A percentile compares a stretch with the other conserved stretches of the same genome.
Evolutionary conservation across 768 basidiomycete genomes (phyloP).

Genomic region (Termitomyces sp.): DNA sequence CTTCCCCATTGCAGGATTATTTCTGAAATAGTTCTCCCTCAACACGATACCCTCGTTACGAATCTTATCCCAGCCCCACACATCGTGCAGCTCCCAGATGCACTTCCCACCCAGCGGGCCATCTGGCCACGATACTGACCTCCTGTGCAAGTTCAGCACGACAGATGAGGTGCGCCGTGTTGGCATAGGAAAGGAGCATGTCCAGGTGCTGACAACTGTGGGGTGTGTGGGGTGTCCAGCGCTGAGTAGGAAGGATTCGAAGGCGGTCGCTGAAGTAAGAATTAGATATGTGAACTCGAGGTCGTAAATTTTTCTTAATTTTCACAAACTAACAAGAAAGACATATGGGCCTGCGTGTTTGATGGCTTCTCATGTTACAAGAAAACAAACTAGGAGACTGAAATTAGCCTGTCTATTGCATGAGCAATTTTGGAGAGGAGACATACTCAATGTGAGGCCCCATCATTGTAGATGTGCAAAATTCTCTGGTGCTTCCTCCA

Average conservation of each 20-base stretch:
- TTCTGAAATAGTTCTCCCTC: too few species aligned
- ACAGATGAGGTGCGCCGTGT: slow-evolving; percentile 69
- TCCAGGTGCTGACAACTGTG: slow-evolving; percentile 74
- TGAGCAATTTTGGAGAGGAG: background rate
- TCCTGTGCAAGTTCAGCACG: too few species aligned
- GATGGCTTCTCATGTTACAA: slow-evolving; percentile 95
- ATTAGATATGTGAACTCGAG: slow-evolving; percentile 38
- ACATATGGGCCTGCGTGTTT: slow-evolving; percentile 92
- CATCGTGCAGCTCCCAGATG: too few species aligned
- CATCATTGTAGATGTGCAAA: slow-evolving; percentile 71
- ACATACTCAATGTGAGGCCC: too few species aligned
- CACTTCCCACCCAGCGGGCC: too few species aligned
- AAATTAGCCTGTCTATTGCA: background rate
- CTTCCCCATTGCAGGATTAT: slow-evolving; percentile 58
- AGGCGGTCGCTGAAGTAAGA: too few species aligned
- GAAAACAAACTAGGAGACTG: slow-evolving; percentile 66
- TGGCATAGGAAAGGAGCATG: slow-evolving; percentile 85
- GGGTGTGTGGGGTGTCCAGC: slow-evolving; percentile 83
- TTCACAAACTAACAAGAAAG: background rate
- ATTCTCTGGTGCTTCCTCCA: slow-evolving; percentile 85
- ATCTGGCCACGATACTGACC: too few species aligned
- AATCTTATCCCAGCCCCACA: too few species aligned
- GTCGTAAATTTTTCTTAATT: slow-evolving; percentile 79
- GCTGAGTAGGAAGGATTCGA: too few species aligned
- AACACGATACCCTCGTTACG: too few species aligned